Evolutionary conservation across 2,329 filamentous ascomycete genomes (phyloP).

Genomic region (Penicillium sp.): DNA sequence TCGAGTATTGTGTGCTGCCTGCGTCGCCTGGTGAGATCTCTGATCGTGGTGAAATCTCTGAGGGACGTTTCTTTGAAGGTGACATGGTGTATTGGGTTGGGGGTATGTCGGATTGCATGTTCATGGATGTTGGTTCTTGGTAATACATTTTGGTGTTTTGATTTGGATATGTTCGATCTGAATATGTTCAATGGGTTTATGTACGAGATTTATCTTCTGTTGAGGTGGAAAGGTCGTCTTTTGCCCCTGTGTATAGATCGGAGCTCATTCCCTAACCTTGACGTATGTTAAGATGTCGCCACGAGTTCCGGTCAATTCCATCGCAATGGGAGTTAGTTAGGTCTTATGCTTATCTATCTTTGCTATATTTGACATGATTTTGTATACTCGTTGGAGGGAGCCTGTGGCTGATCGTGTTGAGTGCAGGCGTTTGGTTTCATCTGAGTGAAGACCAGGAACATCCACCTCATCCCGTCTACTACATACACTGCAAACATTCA

Average conservation of each 20-base stretch:
- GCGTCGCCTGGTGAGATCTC: background rate
- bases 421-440: background rate
- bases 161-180: no score
- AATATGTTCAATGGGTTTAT: background rate
- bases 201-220: background rate
- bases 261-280: conserved; percentile 19
- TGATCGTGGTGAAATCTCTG: background rate
- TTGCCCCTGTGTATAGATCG: conserved; percentile 13
- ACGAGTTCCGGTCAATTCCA: conserved; percentile 8
- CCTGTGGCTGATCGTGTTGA: background rate
- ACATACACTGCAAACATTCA: no score
- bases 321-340: background rate
- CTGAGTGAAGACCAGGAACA: no score
- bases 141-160: background rate
- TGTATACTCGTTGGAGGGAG: background rate
- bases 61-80: background rate
- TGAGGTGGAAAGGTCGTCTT: background rate
- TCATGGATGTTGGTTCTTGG: conserved; percentile 1
- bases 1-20: background rate
- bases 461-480: no score
- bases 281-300: conserved; percentile 21
- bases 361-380: background rate
- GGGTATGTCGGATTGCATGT: conserved; percentile 7
- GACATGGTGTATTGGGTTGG: conserved; percentile 2
- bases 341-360: background rate